Base-by-base conservation (phyloP, 352 stramenopile species). In the Thalassiosira mediterranea region DNA sequence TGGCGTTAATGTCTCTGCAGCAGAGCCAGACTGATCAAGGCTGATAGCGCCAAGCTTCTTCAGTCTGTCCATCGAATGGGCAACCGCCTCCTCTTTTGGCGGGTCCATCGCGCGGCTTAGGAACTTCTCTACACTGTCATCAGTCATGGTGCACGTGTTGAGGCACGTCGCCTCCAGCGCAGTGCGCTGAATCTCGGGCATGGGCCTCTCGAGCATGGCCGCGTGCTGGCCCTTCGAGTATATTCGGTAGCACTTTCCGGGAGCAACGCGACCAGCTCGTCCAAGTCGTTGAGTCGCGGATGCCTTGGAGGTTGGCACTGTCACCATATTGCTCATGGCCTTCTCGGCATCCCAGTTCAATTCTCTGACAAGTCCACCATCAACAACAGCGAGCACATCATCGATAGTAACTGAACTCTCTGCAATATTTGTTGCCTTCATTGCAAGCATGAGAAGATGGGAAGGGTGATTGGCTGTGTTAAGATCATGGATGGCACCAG, bases 361-460 rank as follows among this genome's bases (percentile, higher is more conserved):
- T 52, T 77, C 68, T 53, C 32, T 98, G 15, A 97, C 95, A 37
- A 97, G 91, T 4, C 97, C 97, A 19, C 85, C 93, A 88, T 99
- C 97, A 47, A 99, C 94, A 3, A 99, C 96, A 71, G 95, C 96
- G 15, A 95, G 92, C 4, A 99, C 95, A 53, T 96, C 91, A 42
- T 97, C 94, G 25, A 99, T 97, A n/a, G 96, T 98, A 1, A 99
- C 81, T 79, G 92, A 97, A 8, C 95, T 98, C 81, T 99, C 96
- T 1, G 96, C 95, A 47, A 98, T 97, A 72, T 98, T 98, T 0
- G 96, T 99, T 1, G 94, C 87, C n/a, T n/a, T n/a, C n/a, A n/a
- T n/a, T n/a, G n/a, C n/a, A n/a, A n/a, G n/a, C n/a, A n/a, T n/a
- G n/a, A n/a, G n/a, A n/a, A n/a, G n/a, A n/a, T n/a, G n/a, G n/a